These are phyloP conservation scores for Acer campestre DNA, from an alignment of 345 rosid genomes.

Conservation along the genomic window DNA sequence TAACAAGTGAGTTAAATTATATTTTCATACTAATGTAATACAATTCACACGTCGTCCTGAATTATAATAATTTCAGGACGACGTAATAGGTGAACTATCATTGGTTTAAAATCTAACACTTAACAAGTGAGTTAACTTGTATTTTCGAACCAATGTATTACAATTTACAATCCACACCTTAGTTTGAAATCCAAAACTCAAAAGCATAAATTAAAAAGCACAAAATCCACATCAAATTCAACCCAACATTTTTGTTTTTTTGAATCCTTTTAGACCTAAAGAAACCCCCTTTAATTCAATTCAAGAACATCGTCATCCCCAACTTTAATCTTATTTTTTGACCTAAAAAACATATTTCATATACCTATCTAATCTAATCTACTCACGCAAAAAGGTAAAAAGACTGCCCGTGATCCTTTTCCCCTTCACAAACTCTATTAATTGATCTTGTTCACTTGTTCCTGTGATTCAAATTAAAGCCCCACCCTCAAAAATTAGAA, in stretches of 20 bases:
- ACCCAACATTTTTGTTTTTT: neutral
- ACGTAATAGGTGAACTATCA: too few relatives aligned
- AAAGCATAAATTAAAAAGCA: neutral
- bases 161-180: too few relatives aligned
- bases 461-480: constrained; percentile 19
- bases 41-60: too few relatives aligned
- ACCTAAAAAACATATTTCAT: neutral
- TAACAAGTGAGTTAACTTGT: too few relatives aligned
- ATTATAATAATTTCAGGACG: too few relatives aligned
- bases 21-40: too few relatives aligned
- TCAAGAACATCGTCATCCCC: neutral
- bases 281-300: neutral
- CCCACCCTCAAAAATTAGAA: neutral
- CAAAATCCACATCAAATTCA: neutral
- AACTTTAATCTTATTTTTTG: constrained; percentile 4
- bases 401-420: neutral
- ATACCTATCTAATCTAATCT: neutral
- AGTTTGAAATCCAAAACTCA: neutral
- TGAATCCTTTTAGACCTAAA: neutral
- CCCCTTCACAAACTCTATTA: neutral
- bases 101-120: too few relatives aligned
- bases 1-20: too few relatives aligned
- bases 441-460: too few relatives aligned
- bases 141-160: too few relatives aligned
- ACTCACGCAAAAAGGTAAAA: neutral